Evolutionary conservation across 140 eudicot species (phyloP).

Genomic region (Anethum foeniculum): DNA sequence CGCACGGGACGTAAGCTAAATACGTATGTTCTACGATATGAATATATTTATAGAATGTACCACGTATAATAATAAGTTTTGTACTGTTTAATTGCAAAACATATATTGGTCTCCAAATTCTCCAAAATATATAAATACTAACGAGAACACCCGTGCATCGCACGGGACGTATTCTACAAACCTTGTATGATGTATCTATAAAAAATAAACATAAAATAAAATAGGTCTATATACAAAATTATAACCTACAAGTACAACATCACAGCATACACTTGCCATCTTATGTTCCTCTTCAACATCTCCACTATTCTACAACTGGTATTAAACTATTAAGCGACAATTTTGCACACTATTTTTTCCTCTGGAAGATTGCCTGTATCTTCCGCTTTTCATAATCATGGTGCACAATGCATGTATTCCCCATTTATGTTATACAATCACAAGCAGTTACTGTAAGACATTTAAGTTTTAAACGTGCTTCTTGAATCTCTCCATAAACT

Average conservation of each 20-base stretch:
- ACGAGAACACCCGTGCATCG: no score
- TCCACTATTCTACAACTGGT: not conserved
- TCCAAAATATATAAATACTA: no score
- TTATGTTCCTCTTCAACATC: not conserved
- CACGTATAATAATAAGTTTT: no score
- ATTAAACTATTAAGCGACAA: not conserved
- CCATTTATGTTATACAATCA: not conserved
- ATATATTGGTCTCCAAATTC: no score
- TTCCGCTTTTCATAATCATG: not conserved
- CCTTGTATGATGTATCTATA: no score
- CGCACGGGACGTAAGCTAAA: no score
- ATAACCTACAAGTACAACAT: not conserved
- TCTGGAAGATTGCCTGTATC: not conserved
- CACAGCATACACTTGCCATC: not conserved
- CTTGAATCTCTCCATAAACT: conserved; percentile 64
- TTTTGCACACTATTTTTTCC: not conserved
- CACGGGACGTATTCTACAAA: no score
- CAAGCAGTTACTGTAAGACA: not conserved
- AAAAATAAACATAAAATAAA: no score
- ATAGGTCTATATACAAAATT: not conserved
- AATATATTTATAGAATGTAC: no score
- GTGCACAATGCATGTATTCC: not conserved
- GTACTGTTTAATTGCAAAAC: no score
- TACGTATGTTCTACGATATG: no score
- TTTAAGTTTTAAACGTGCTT: conserved; percentile 25